phyloP scores from a whole-genome alignment of 2,329 filamentous ascomycete species.

The Botrytis fabae region DNA sequence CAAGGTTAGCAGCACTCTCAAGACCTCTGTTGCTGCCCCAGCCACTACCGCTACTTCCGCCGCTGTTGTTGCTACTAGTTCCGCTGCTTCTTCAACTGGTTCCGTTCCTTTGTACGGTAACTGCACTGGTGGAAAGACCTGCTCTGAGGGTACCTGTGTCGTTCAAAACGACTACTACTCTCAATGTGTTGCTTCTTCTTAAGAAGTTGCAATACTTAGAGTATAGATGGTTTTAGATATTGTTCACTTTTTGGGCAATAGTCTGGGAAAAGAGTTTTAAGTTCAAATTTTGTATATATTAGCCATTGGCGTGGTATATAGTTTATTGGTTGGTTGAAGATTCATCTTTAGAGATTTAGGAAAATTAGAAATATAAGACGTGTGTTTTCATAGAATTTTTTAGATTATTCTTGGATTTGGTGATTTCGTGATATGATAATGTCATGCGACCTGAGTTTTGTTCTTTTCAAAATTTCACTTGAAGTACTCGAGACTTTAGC shows the following conservation, averaged over 20 bases:
- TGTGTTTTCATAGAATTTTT: not conserved
- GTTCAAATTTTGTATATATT: constrained; percentile 7
- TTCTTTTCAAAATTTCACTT: not conserved
- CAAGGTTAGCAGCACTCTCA: constrained; percentile 1
- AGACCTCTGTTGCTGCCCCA: not conserved
- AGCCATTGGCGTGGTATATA: not conserved
- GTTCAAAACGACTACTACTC: not conserved
- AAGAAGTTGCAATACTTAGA: not conserved
- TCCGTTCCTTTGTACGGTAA: constrained; percentile 7
- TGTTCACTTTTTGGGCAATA: not conserved
- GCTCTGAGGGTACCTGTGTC: constrained; percentile 7
- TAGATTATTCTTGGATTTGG: not conserved
- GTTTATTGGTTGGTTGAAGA: not conserved
- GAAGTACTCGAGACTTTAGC: not conserved
- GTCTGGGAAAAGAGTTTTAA: not conserved
- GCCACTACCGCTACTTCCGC: not conserved
- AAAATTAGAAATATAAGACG: not conserved
- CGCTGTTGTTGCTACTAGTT: not conserved
- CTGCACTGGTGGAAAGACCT: constrained; percentile 9
- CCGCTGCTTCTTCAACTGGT: not conserved
- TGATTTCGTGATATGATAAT: not conserved
- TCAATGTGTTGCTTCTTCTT: constrained; percentile 11
- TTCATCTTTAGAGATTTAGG: not conserved
- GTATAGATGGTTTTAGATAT: not conserved
- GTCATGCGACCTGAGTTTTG: not conserved